Percentiles rank a stretch among this genome's conserved stretches.
phyloP scores from a whole-genome alignment of 371 early-diverging fungal species.

The Conidiobolus incongruus region DNA sequence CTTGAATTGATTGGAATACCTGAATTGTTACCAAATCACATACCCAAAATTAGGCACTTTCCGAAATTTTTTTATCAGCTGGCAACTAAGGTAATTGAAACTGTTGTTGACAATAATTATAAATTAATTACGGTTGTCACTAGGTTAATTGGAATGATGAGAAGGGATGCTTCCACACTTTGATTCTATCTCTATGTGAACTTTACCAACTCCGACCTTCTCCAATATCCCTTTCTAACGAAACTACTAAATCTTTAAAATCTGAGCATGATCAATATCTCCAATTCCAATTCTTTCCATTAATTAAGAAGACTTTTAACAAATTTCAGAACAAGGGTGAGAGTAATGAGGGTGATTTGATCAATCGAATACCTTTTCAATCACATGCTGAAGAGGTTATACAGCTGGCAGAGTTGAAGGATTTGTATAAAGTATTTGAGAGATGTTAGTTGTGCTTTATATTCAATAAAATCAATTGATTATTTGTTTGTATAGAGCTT shows the following conservation, averaged over 20 bases:
- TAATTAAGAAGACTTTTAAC: conserved; percentile 34
- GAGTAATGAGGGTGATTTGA: too few species aligned
- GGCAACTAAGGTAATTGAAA: conserved; percentile 45
- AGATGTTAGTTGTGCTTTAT: too few species aligned
- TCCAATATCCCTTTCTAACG: conserved; percentile 11
- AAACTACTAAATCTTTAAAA: not conserved
- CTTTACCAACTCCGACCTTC: conserved; percentile 34
- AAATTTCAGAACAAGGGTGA: conserved; percentile 15
- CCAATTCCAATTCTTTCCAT: conserved; percentile 57
- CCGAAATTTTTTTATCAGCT: conserved; percentile 59
- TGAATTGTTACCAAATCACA: conserved; percentile 48
- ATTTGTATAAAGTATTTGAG: conserved; percentile 83
- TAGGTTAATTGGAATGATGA: conserved; percentile 70
- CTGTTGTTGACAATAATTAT: too few species aligned
- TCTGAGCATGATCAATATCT: conserved; percentile 25
- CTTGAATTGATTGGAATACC: conserved; percentile 48
- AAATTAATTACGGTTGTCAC: too few species aligned
- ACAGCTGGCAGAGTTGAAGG: conserved; percentile 59
- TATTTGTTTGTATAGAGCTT: too few species aligned
- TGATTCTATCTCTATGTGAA: conserved; percentile 45
- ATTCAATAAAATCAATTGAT: too few species aligned
- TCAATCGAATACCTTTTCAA: too few species aligned
- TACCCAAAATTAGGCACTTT: conserved; percentile 57
- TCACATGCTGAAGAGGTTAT: conserved; percentile 25
- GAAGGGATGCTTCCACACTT: conserved; percentile 43